These are phyloP conservation scores for Ciborinia camelliae DNA, from an alignment of 2,329 filamentous ascomycete genomes.

Conservation along the genomic window DNA sequence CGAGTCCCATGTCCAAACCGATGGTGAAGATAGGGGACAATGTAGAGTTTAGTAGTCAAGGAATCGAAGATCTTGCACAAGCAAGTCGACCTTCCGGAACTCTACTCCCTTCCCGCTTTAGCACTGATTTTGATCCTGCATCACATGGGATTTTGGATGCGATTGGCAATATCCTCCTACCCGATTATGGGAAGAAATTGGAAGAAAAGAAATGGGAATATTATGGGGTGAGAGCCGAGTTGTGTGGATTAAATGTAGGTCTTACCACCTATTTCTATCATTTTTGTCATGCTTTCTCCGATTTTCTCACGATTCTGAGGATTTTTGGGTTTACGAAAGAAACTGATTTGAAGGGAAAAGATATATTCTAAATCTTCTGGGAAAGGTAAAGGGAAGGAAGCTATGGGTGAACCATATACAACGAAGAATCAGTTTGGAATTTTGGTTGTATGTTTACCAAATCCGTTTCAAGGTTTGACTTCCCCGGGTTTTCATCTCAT, in stretches of 20 bases:
- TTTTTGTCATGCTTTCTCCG: neutral
- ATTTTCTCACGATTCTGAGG: accelerated
- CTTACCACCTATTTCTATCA: constrained; percentile 6
- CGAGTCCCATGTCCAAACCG: neutral
- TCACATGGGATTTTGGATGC: constrained; percentile 48
- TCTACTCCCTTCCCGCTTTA: constrained; percentile 39
- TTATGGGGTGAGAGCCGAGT: constrained; percentile 46
- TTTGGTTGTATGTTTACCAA: constrained; percentile 49
- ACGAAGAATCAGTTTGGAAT: constrained; percentile 52
- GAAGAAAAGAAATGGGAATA: constrained; percentile 31
- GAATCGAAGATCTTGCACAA: neutral
- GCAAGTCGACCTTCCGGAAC: neutral
- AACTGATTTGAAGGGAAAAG: constrained; percentile 35
- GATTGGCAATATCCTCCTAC: constrained; percentile 44
- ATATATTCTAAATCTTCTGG: constrained; percentile 51
- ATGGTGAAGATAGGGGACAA: neutral
- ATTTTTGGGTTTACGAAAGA: no score
- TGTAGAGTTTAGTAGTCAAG: neutral
- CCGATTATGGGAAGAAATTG: neutral
- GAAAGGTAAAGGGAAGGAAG: neutral
- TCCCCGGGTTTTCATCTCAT: neutral
- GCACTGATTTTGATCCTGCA: constrained; percentile 49
- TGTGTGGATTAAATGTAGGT: constrained; percentile 57
- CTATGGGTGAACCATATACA: neutral
- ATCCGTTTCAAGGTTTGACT: constrained; percentile 27